Conservation (phyloP, 2,329 filamentous ascomycete genomes). For the Ceratocystis albifundus region DNA sequence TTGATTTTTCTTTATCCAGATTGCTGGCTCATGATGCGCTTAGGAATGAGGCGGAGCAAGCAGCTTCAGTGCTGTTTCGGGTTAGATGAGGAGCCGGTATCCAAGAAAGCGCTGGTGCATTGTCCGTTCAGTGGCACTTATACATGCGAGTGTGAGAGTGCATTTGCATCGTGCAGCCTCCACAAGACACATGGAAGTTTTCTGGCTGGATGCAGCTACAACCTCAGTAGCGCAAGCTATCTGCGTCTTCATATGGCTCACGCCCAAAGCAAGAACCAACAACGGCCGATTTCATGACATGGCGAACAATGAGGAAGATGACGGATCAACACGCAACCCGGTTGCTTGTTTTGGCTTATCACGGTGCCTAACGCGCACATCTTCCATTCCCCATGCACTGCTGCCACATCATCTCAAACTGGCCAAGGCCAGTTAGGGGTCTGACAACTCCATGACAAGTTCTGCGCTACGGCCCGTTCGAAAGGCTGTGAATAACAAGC, state of each 20-base stretch:
- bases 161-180: background rate
- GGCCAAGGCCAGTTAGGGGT: background rate
- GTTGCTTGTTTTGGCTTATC: background rate
- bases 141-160: background rate
- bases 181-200: background rate
- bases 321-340: background rate
- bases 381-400: background rate
- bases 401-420: constrained; percentile 10
- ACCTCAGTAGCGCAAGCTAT: too few relatives aligned
- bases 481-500: background rate
- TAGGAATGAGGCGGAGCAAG: constrained; percentile 7
- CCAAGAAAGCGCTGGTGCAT: constrained; percentile 1
- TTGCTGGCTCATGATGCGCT: constrained; percentile 1
- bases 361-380: background rate
- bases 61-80: background rate
- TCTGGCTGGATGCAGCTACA: background rate
- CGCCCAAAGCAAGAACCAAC: background rate
- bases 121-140: background rate
- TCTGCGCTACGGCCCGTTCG: constrained; percentile 7
- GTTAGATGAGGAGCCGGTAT: constrained; percentile 3
- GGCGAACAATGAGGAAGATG: background rate
- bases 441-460: constrained; percentile 8
- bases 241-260: background rate
- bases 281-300: background rate
- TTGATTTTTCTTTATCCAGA: background rate